These are phyloP conservation scores for Cyclocybe cylindracea DNA, from an alignment of 768 basidiomycete genomes.

Conservation along the genomic window DNA sequence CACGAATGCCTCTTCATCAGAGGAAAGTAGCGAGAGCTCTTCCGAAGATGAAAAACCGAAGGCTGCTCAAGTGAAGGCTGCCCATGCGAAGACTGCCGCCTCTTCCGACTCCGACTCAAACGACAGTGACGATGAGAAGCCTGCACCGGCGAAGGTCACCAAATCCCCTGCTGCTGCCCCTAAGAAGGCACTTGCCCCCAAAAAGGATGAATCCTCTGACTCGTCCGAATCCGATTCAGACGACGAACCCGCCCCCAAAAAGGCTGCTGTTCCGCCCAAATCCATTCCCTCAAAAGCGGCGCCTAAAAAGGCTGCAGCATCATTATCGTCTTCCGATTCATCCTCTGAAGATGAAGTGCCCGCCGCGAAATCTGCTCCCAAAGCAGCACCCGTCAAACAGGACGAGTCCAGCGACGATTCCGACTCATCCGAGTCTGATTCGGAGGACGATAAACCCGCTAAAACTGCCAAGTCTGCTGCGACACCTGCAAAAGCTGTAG, in stretches of 20 bases:
- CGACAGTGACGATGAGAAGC: slow-evolving; percentile 36
- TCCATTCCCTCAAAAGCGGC: not conserved
- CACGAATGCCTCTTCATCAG: slow-evolving; percentile 31
- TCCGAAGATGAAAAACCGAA: slow-evolving; percentile 61
- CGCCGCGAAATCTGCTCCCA: slow-evolving; percentile 13
- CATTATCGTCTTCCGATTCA: slow-evolving; percentile 16
- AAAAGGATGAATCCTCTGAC: slow-evolving; percentile 8
- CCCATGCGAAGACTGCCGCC: slow-evolving; percentile 35
- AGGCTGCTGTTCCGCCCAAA: slow-evolving; percentile 5
- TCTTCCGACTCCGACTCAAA: slow-evolving; percentile 37
- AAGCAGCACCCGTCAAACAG: slow-evolving; percentile 18
- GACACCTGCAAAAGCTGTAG: slow-evolving; percentile 7
- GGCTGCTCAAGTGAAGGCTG: slow-evolving; percentile 47
- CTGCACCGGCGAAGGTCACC: slow-evolving; percentile 23
- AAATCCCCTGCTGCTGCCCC: slow-evolving; percentile 12
- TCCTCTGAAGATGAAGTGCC: slow-evolving; percentile 19
- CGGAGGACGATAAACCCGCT: slow-evolving; percentile 10
- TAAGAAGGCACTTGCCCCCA: slow-evolving; percentile 15
- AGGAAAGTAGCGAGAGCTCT: slow-evolving; percentile 46
- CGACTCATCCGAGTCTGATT: slow-evolving; percentile 15
- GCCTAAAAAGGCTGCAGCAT: slow-evolving; percentile 4
- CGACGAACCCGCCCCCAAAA: slow-evolving; percentile 8
- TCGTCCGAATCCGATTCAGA: slow-evolving; percentile 12
- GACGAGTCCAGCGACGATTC: slow-evolving; percentile 6
- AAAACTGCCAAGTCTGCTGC: not conserved